Percentiles rank a stretch among this genome's conserved stretches.
Conservation (phyloP, 2,329 filamentous ascomycete genomes). For the Juglanconis juglandina region DNA sequence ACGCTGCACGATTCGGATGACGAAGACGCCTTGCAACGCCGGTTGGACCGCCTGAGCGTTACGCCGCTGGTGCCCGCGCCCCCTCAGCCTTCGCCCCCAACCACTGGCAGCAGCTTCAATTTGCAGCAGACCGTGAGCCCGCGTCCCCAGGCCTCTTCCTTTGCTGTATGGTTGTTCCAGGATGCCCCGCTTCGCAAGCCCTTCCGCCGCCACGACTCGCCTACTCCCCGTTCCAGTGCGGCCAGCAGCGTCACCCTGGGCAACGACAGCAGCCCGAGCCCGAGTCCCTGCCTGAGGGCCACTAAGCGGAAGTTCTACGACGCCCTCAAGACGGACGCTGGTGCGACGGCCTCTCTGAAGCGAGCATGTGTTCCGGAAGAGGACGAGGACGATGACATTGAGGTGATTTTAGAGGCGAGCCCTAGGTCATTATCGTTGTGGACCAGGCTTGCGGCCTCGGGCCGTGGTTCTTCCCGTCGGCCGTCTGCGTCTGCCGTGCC, state of each 20-base stretch:
- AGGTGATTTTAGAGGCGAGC: background rate
- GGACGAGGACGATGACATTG: background rate
- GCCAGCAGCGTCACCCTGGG: background rate
- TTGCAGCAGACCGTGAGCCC: too few species aligned
- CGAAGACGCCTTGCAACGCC: background rate
- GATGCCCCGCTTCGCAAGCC: too few species aligned
- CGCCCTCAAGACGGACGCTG: background rate
- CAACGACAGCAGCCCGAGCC: background rate
- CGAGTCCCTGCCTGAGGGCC: background rate
- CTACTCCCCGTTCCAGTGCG: too few species aligned
- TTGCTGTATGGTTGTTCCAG: too few species aligned
- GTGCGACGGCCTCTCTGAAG: background rate
- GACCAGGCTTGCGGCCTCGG: too few species aligned
- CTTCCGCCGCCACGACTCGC: too few species aligned
- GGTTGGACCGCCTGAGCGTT: constrained; percentile 5
- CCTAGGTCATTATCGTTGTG: too few species aligned
- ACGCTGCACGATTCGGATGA: background rate
- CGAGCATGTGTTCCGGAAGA: background rate
- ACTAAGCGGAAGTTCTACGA: background rate
- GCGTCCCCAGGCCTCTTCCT: too few species aligned
- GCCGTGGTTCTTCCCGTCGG: too few species aligned
- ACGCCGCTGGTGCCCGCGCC: background rate
- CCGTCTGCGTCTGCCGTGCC: too few species aligned
- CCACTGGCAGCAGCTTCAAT: too few species aligned
- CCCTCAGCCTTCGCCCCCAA: background rate